These are phyloP conservation scores for Gracilaria gracilis DNA, from an alignment of 23 red algal species.

Conservation along the genomic window DNA sequence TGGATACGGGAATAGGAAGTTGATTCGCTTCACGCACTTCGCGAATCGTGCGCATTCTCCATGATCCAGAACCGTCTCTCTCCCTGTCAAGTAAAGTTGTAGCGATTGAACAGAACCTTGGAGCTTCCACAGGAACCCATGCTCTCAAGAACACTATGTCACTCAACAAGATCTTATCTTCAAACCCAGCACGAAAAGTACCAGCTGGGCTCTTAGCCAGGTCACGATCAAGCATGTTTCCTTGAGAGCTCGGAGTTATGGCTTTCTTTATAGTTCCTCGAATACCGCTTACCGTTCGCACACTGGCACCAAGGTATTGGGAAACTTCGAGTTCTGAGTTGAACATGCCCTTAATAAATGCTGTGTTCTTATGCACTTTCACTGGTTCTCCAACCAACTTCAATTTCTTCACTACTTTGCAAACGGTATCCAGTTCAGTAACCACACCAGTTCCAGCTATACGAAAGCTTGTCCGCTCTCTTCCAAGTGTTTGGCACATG, in stretches of 20 bases:
- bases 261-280: constrained; percentile 93
- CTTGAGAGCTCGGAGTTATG: constrained; percentile 50
- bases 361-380: constrained; percentile 94
- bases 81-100: constrained; percentile 76
- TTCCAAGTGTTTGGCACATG: constrained; percentile 84
- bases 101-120: constrained; percentile 75
- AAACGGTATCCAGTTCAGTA: constrained; percentile 80
- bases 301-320: constrained; percentile 90
- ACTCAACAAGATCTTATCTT: constrained; percentile 91
- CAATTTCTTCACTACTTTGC: constrained; percentile 95
- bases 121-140: constrained; percentile 92
- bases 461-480: constrained; percentile 79
- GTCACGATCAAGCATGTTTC: constrained; percentile 51
- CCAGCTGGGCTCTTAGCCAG: constrained; percentile 85
- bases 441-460: constrained; percentile 91
- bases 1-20: constrained; percentile 73
- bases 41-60: constrained; percentile 95
- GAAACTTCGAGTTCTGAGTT: constrained; percentile 95
- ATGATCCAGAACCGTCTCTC: constrained; percentile 53
- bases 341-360: constrained; percentile 99
- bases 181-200: constrained; percentile 97
- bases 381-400: constrained; percentile 96
- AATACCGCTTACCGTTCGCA: constrained; percentile 91
- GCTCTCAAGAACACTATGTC: constrained; percentile 98
- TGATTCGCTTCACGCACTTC: constrained; percentile 85